phyloP scores from a whole-genome alignment of 2,329 filamentous ascomycete genomes.

The Basipetospora chlamydospora region DNA sequence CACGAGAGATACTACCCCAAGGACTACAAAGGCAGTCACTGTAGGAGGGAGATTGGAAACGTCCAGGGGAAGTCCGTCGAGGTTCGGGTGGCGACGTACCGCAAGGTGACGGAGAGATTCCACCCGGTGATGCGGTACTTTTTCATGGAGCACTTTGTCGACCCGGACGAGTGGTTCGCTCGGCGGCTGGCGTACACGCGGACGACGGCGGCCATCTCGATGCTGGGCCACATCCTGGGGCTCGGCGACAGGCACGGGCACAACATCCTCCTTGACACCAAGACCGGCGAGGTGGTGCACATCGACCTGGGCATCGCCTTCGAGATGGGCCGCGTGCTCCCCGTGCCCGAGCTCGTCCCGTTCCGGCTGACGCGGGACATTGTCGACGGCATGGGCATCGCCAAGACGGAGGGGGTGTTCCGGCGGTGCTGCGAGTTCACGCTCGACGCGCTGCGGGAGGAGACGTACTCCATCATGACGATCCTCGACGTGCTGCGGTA shows the following conservation, averaged over 20 bases:
- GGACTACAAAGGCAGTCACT: conserved; percentile 62
- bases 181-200: conserved; percentile 82
- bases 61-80: conserved; percentile 58
- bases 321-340: conserved; percentile 87
- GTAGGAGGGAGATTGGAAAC: conserved; percentile 63
- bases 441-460: conserved; percentile 83
- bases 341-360: conserved; percentile 87
- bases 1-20: conserved; percentile 77
- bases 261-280: conserved; percentile 85
- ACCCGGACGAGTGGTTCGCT: conserved; percentile 92
- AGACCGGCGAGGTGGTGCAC: conserved; percentile 86
- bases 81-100: conserved; percentile 58
- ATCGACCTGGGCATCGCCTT: conserved; percentile 97
- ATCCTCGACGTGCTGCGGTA: conserved; percentile 96
- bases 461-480: conserved; percentile 96
- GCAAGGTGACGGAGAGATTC: conserved; percentile 65
- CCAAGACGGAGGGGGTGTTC: conserved; percentile 90
- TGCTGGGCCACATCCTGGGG: conserved; percentile 83
- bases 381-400: conserved; percentile 93
- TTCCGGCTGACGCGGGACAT: conserved; percentile 91
- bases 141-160: conserved; percentile 86
- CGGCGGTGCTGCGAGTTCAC: conserved; percentile 97
- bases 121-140: conserved; percentile 93
- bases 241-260: conserved; percentile 91
- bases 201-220: conserved; percentile 87